Evolutionary conservation across 148 eudicot genomes (phyloP), one percentile per base, ranked within the genome.

Genomic region (Amaranthus cruentus): DNA sequence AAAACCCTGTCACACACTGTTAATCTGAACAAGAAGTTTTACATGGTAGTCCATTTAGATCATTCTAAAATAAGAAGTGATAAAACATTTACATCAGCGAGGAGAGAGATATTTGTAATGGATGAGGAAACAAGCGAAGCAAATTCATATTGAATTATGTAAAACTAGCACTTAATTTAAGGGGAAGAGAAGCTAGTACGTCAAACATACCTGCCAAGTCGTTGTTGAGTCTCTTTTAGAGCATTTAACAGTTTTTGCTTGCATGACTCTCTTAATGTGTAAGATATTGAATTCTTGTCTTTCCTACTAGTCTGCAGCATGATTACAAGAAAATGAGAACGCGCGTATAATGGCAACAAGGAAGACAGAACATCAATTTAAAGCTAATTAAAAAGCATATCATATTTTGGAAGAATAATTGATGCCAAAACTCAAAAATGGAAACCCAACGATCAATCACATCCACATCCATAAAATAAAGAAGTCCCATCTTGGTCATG

Each of bases 181-280:
- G 38, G 38, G 38, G 38, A 68, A 44, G 28, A 43, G 1, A 52
- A 69, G 75, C 47, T 55, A 56, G 18, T 84, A 90, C 92, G 70
- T 61, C 68, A 81, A 28, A 28, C 38, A 28, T 28, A 85, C 81
- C 78, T 72, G 71, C 81, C 76, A 66, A 86, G 81, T 78, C 87
- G 85, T 68, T 85, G 86, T 70, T 82, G 87, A 68, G 86, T 76
- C 74, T 87, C 91, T 84, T 84, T 83, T 54, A 93, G 18, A 44
- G 95, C 88, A 73, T 83, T 87, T 49, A 69, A 75, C 62, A 93
- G 76, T 77, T 89, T 83, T 77, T 86, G 92, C 85, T 82, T 91
- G 83, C 97, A 81, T 51, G 95, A 76, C 75, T 84, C 88, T 77
- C 98, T 80, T 56, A 89, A 63, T 9, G 85, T 72, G 68, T 82